Conservation (phyloP, 805 yeast species). For the Pachysolen tannophilus region DNA sequence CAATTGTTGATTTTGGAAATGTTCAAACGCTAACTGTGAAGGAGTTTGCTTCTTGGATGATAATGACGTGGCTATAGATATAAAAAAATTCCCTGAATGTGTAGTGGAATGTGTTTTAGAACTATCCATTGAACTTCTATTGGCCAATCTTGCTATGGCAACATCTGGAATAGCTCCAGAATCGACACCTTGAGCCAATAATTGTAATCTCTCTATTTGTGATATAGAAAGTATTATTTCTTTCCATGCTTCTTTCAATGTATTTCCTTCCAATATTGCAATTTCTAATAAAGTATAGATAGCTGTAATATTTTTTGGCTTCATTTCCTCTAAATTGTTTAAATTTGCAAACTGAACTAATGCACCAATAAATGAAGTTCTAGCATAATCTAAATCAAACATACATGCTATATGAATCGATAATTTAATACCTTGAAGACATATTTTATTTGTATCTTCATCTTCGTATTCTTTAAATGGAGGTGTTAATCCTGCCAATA, state of each 20-base stretch:
- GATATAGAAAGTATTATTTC: constrained; percentile 76
- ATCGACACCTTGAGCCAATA: constrained; percentile 81
- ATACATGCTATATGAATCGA: constrained; percentile 78
- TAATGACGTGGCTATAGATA: constrained; percentile 34
- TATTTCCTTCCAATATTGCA: constrained; percentile 75
- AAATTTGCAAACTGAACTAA: constrained; percentile 80
- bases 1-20: constrained; percentile 64
- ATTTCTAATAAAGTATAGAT: constrained; percentile 64
- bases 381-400: constrained; percentile 77
- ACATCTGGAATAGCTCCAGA: constrained; percentile 84
- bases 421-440: constrained; percentile 80
- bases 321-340: constrained; percentile 71
- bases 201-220: constrained; percentile 84
- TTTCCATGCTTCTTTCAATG: constrained; percentile 71
- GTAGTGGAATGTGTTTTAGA: constrained; percentile 18
- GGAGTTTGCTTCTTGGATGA: constrained; percentile 40
- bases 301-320: constrained; percentile 74
- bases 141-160: constrained; percentile 61
- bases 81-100: constrained; percentile 35
- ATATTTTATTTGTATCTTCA: constrained; percentile 52
- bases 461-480: constrained; percentile 88
- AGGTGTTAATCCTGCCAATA: constrained; percentile 88
- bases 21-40: constrained; percentile 60
- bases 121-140: constrained; percentile 46
- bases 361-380: constrained; percentile 85